phyloP scores from a whole-genome alignment of 106 monocot genomes.

The Posidonia australis region DNA sequence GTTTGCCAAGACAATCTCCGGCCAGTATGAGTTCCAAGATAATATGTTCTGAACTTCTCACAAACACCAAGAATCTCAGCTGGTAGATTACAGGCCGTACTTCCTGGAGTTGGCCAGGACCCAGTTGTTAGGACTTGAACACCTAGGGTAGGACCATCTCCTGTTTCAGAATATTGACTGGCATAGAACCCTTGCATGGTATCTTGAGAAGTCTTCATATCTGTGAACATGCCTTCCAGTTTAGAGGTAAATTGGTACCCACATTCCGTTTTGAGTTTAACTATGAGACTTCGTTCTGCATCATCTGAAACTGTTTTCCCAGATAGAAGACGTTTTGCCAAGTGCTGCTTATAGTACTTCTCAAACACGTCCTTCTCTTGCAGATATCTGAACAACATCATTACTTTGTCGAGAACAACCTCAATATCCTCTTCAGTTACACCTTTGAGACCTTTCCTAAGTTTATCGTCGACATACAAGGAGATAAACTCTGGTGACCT shows the following conservation, averaged over 20 bases:
- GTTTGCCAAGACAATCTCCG: constrained; percentile 90
- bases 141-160: constrained; percentile 53
- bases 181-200: constrained; percentile 70
- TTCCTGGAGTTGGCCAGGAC: constrained; percentile 83
- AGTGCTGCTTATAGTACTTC: constrained; percentile 77
- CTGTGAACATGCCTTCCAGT: constrained; percentile 80
- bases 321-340: constrained; percentile 65
- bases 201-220: constrained; percentile 69
- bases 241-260: constrained; percentile 82
- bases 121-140: constrained; percentile 90
- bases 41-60: constrained; percentile 55
- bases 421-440: constrained; percentile 66
- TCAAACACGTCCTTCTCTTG: constrained; percentile 84
- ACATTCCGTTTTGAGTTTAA: constrained; percentile 94
- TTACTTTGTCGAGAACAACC: constrained; percentile 64
- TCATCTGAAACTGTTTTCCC: constrained; percentile 74
- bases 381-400: constrained; percentile 87
- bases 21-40: constrained; percentile 92
- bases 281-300: constrained; percentile 68
- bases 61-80: constrained; percentile 70
- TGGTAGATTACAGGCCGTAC: constrained; percentile 62
- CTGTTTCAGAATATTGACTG: constrained; percentile 28
- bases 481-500: constrained; percentile 93
- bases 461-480: constrained; percentile 82
- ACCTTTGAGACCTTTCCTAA: constrained; percentile 74